A percentile compares a stretch with the other conserved stretches of the same genome.
These are phyloP conservation scores for Euryodendron excelsum DNA, from an alignment of 148 eudicot genomes.

Conservation along the genomic window DNA sequence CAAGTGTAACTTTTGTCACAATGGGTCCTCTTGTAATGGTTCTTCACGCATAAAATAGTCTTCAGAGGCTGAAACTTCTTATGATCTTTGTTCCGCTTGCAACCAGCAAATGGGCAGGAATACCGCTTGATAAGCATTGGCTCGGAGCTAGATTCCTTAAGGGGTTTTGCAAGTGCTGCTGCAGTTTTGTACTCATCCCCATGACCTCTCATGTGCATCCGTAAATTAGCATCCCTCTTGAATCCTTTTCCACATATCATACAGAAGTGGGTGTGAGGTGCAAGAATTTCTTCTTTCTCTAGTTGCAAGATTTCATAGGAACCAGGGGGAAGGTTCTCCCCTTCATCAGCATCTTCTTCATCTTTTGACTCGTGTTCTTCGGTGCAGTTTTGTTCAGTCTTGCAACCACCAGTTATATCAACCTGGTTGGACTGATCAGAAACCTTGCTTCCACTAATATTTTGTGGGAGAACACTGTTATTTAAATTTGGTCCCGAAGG, in stretches of 20 bases:
- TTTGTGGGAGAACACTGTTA: too few species aligned
- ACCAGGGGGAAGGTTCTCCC: slow-evolving; percentile 90
- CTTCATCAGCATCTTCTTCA: slow-evolving; percentile 86
- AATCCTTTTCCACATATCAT: slow-evolving; percentile 93
- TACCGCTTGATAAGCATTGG: slow-evolving; percentile 76
- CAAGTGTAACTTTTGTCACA: slow-evolving; percentile 93
- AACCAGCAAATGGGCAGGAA: slow-evolving; percentile 83
- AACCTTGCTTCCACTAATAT: too few species aligned
- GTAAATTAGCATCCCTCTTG: slow-evolving; percentile 88
- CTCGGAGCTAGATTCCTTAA: slow-evolving; percentile 62
- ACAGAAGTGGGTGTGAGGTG: slow-evolving; percentile 97
- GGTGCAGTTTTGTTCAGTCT: slow-evolving; percentile 34
- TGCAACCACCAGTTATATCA: slow-evolving; percentile 34
- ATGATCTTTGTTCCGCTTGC: slow-evolving; percentile 93
- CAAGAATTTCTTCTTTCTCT: slow-evolving; percentile 91
- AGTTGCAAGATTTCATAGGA: slow-evolving; percentile 86
- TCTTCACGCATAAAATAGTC: slow-evolving; percentile 87
- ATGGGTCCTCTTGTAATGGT: slow-evolving; percentile 94
- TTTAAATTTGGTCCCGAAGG: slow-evolving; percentile 25
- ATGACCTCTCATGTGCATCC: slow-evolving; percentile 99
- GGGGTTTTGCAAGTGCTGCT: slow-evolving; percentile 88
- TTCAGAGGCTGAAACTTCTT: slow-evolving; percentile 90
- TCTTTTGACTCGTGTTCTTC: slow-evolving; percentile 77
- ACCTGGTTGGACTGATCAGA: too few species aligned
- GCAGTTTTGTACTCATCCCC: slow-evolving; percentile 92